Base-by-base conservation (phyloP, 108 stramenopile species). In the Mediolabrus comicus region DNA sequence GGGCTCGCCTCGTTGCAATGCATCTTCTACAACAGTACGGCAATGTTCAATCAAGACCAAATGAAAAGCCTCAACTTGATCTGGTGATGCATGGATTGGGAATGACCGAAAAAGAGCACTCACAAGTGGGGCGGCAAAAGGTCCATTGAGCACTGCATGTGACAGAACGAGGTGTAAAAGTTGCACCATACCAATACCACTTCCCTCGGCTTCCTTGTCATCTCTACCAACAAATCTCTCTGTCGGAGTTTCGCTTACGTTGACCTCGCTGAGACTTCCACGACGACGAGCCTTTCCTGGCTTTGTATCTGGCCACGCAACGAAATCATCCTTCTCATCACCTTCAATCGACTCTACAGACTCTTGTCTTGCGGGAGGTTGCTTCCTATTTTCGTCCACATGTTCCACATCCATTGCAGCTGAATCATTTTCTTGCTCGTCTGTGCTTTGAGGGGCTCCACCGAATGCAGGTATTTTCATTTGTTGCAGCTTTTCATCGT, bases 61-160 rank as follows among this genome's bases (percentile, higher is more conserved):
- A 36, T 94, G 90, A 58, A 89, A 92, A 33, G 90, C 89, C 38
- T 87, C 86, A 22, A 91, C 93, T 75, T 94, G 88, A 19, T 90
- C 86, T 8, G 87, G 78, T 11, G 87, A 79, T 32, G 90, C 86
- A 74, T 92, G 90, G 39, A 91, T 86, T 27, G 93, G 93, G 68
- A 90, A 91, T 3, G 89, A 87, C 14, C 72, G 80, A 49, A 94
- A 92, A 13, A 94, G 60, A 17, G 83, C 75, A 65, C 79, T 67
- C 10, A 94, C 84, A 17, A 90, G 80, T 33, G 85, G 83, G 22
- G 90, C 89, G 33, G 90, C 93, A 52, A 85, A 67, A 6, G 89
- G 93, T 14, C 83, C 87, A 10, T 76, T 59, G 41, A 88, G 59
- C 8, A 92, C 85, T 24, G 90, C 82, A 60, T 83, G 81, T 4